These are phyloP conservation scores for Colletotrichum liaoningense DNA, from an alignment of 2,329 filamentous ascomycete genomes.

Conservation along the genomic window DNA sequence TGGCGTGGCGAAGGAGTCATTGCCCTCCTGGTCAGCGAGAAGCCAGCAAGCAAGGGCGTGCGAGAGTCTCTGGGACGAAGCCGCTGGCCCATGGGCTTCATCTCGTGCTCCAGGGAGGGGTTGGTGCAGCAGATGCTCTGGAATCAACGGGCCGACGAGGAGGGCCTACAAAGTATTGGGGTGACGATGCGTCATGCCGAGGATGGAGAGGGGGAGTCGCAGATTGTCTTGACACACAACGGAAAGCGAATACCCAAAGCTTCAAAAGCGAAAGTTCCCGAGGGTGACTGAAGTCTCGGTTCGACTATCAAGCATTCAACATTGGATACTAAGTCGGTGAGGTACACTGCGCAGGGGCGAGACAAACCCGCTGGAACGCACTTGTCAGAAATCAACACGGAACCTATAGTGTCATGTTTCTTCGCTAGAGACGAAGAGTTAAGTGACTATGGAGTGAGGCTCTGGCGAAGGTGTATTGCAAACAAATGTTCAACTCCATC, in stretches of 20 bases:
- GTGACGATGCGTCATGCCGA: conserved; percentile 58
- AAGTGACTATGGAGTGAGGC: background rate
- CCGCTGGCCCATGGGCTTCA: conserved; percentile 77
- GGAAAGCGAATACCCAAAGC: conserved; percentile 47
- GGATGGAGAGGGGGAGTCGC: conserved; percentile 44
- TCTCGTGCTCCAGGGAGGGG: conserved; percentile 70
- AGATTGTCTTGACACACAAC: conserved; percentile 63
- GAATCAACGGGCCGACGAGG: conserved; percentile 73
- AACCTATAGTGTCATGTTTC: background rate
- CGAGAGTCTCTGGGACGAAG: conserved; percentile 77
- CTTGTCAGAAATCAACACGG: background rate
- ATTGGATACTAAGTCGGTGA: background rate
- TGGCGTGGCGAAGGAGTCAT: conserved; percentile 76
- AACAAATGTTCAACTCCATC: background rate
- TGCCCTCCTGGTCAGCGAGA: conserved; percentile 76
- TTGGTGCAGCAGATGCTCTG: conserved; percentile 76
- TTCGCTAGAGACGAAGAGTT: background rate
- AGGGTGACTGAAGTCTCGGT: conserved; percentile 39
- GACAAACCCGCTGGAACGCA: background rate
- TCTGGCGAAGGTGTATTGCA: background rate
- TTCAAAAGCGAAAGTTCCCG: background rate
- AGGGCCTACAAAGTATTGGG: conserved; percentile 70
- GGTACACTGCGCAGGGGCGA: background rate
- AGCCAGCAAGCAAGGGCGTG: conserved; percentile 81
- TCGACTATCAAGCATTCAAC: background rate